Evolutionary conservation across 2,329 filamentous ascomycete genomes (phyloP).

Genomic region (Fusarium aywerte): DNA sequence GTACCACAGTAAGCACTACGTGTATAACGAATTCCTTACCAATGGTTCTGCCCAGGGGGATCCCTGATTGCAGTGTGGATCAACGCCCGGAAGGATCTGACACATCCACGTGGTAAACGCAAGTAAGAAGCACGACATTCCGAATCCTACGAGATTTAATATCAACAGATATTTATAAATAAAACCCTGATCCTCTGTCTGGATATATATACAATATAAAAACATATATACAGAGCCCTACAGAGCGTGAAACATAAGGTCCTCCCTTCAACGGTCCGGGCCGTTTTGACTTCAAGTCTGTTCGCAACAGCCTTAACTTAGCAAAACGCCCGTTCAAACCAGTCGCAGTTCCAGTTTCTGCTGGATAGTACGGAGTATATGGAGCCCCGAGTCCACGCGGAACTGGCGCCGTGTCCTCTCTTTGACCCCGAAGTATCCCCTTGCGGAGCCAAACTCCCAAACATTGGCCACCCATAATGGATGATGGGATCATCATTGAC

Average conservation of each 20-base stretch:
- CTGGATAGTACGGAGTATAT: neutral
- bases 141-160: neutral
- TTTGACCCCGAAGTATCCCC: constrained; percentile 21
- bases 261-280: constrained; percentile 27
- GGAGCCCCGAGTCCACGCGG: constrained; percentile 12
- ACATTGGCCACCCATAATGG: constrained; percentile 10
- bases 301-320: constrained; percentile 1
- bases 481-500: neutral
- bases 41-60: neutral
- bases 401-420: constrained; percentile 14
- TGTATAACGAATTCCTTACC: neutral
- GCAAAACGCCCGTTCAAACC: neutral
- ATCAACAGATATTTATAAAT: too few species aligned
- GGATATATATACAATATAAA: neutral
- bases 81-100: neutral
- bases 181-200: too few species aligned
- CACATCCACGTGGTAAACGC: constrained; percentile 10
- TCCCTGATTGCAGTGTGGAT: neutral
- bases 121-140: neutral
- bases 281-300: constrained; percentile 21
- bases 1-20: too few species aligned
- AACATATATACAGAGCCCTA: neutral
- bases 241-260: neutral
- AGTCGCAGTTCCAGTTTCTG: neutral
- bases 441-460: constrained; percentile 5